These are phyloP conservation scores for Casuarina cunninghamiana DNA, from an alignment of 306 rosid genomes.

Conservation along the genomic window DNA sequence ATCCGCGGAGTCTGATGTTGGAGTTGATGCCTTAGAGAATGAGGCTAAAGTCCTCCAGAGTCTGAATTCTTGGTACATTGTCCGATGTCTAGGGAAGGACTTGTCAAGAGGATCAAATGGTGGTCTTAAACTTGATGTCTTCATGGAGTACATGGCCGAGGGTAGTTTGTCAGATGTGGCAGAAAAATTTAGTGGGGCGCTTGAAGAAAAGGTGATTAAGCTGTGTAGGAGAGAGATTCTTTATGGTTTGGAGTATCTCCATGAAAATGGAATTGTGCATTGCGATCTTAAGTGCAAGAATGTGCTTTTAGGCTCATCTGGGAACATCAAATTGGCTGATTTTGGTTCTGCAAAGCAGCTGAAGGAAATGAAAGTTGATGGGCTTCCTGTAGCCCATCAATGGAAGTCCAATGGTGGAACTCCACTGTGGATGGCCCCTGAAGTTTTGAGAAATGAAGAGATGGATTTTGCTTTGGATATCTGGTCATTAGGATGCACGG, in stretches of 20 bases:
- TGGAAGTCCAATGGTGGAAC: conserved; percentile 41
- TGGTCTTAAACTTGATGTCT: conserved; percentile 33
- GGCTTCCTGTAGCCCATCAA: neutral
- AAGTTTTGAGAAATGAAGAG: conserved; percentile 49
- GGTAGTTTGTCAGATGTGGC: conserved; percentile 62
- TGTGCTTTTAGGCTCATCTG: conserved; percentile 59
- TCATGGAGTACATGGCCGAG: conserved; percentile 68
- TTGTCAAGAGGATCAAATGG: neutral
- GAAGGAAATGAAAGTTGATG: neutral
- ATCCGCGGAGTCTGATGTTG: conserved; percentile 36
- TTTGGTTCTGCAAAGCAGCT: conserved; percentile 58
- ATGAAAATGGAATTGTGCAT: conserved; percentile 49
- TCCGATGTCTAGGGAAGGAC: conserved; percentile 50
- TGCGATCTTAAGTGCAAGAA: conserved; percentile 66
- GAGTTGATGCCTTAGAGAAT: conserved; percentile 33
- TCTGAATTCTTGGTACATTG: conserved; percentile 41
- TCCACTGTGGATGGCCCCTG: conserved; percentile 82
- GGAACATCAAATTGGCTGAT: conserved; percentile 62
- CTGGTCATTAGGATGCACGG: conserved; percentile 68
- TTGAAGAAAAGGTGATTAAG: conserved; percentile 53
- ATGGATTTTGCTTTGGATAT: conserved; percentile 43
- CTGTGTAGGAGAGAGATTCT: conserved; percentile 57
- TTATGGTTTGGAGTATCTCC: conserved; percentile 45
- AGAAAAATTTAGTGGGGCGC: conserved; percentile 52
- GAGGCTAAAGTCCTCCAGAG: conserved; percentile 42